Evolutionary conservation across 495 filamentous ascomycete species (phyloP), one percentile per base, ranked within the genome.

Genomic region (Penicillium malachiteum): DNA sequence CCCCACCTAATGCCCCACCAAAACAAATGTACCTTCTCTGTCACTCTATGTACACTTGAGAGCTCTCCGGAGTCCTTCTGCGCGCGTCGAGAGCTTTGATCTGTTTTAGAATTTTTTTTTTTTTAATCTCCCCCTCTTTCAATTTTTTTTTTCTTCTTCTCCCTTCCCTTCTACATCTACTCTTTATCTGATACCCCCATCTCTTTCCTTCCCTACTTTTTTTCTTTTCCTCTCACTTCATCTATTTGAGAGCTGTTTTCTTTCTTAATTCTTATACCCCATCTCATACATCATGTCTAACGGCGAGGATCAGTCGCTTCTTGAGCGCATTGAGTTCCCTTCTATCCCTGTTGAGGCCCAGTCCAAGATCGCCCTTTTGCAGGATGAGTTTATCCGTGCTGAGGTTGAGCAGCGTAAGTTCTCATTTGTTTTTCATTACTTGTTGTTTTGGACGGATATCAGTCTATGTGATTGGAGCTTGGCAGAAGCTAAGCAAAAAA

Each of bases 321-420:
- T 57, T 16, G 72, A 74, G 43, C 71, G 67, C 54, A 47, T 75
- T 56, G 63, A 73, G 56, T 30, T 63, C 32, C 69, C 75, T 39
- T 48, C 50, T 39, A 60, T 76, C 48, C 66, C 73, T 11, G 56
- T 64, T 39, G 64, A 71, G 46, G 60, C 62, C 9, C 56, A 54
- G 52, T 63, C 48, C 47, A 64, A 77, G 62, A 71, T 78, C 40
- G 45, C 64, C 21, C 33, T 66, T 11, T 39, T 78, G 14, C 66
- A 77, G 60, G 65, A 77, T 60, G 55, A 75, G 59, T 75, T 75
- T 33, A 30, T 56, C 32, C 66, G 69, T 32, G 69, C 66, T 7
- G 72, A 75, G 58, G 60, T 77, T 56, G 72, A 77, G 54, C 69
- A 74, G 58, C 38, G 75, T 78, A 66, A 55, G 75, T 75, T 50